Base-by-base conservation (phyloP, 495 filamentous ascomycete species). In the Annulohypoxylon bovei region DNA sequence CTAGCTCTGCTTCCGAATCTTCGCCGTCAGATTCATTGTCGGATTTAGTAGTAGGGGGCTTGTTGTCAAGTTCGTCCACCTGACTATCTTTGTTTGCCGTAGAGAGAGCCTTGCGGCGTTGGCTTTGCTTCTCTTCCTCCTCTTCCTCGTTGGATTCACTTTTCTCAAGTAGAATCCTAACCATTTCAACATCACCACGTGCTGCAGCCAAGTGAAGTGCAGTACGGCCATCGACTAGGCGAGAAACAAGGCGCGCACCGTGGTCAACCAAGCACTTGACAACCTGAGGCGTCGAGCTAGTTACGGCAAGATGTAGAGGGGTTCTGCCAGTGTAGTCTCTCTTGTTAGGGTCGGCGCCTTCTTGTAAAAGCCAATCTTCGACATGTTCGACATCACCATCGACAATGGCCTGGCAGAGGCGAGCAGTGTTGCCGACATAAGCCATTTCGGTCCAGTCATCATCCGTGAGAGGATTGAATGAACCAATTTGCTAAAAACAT, bases 401-500 rank as follows among this genome's bases (percentile, higher is more conserved):
- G 6, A 92, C 87, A 37, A 96, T 95, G 0, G 90, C 90, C 68
- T 93, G 88, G 73, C 91, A 95, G 4, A 96, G 81, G 12, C 83
- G 79, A 23, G 85, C 87, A 5, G 89, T 92, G 66, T 90, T 89
- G 25, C 90, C 90, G 46, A 94, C 83, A 74, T 94, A 96, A 0
- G 91, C 85, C 88, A 88, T 87, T 73, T 91, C 89, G 5, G 91
- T 94, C 90, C 92, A 96, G 71, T 94, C 92, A 40, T 91, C 87
- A 3, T 91, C 90, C 0, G 89, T 93, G 25, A 94, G 87, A 0
- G 92, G 92, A 68, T 94, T 90, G 82, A 95, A 95, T 9, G 83
- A 86, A 28, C 87, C 87, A 55, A 86, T 86, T 77, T 79, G 70
- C 77, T 83, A 46, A 30, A 32, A 8, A 18, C 0, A 8, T 46